Base-by-base conservation (phyloP, 331 rosid genomes). In the Erythrophleum ivorense region DNA sequence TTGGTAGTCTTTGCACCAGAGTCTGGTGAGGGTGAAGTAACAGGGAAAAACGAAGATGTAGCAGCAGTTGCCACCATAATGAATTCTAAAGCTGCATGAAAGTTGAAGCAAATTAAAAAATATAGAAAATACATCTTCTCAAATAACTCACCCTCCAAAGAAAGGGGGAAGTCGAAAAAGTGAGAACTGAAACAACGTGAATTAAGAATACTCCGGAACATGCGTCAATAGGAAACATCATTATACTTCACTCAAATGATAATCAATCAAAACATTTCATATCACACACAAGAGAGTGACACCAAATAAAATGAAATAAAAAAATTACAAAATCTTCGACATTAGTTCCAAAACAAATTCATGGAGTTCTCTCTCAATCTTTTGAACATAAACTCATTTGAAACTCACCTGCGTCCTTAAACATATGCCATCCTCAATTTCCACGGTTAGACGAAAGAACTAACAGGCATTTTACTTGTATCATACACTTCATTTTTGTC, bases 51-150 rank as follows among this genome's bases (percentile, higher is more conserved):
- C 7, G 97, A 86, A 0, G 97, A 82, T 29, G 97, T 82, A 83
- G 94, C 97, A 29, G 97, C 94, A 62, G 95, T 88, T 33, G 97
- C 92, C 80, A 96, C 98, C 99, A 96, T 96, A 41, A 53, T 87
- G 87, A 88, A 66, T 83, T 59, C 66, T 46, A 21, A 45, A 40
- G 67, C 82, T 79, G 79, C 81, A 78, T 70, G 55, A 71, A 78
- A 48, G 80, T 79, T 52, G 14, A 82, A 67, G 15, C 63, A 24
- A 54, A 46, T 76, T 73, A 49, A 59, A 75, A 54, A 76, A 57
- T 75, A 5, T 5, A 45, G 7, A 8, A 50, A 38, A 16, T 40
- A 59, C 48, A 70, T 8, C 62, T 52, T 78, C 75, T 83, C 78
- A 41, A 62, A 50, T 15, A 33, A 63, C 70, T 21, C 29, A 49